Conservation (phyloP, 2,329 filamentous ascomycete species). For the Monosporascus sp. region DNA sequence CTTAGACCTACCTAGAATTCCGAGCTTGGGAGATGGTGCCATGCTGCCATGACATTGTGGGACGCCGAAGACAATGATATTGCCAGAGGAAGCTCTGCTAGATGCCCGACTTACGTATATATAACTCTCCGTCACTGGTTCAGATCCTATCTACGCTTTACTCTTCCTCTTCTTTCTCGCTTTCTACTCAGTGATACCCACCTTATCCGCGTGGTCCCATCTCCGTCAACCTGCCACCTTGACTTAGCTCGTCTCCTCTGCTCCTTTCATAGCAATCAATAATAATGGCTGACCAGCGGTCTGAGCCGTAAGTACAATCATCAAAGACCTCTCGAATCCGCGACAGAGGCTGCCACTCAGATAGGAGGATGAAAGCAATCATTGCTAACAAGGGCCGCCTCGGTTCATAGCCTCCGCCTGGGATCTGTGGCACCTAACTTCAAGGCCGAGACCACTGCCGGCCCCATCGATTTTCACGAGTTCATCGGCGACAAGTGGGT, state of each 20-base stretch:
- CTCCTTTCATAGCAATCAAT: constrained; percentile 3
- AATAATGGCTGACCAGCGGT: constrained; percentile 23
- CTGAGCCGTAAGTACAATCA: constrained; percentile 21
- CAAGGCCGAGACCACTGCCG: constrained; percentile 72
- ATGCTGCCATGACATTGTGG: no score
- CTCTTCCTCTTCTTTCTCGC: not conserved
- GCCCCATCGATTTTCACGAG: constrained; percentile 76
- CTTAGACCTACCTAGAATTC: no score
- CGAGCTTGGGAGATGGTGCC: no score
- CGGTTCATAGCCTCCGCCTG: constrained; percentile 50
- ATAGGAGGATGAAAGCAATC: not conserved
- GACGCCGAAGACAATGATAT: no score
- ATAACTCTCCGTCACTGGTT: not conserved
- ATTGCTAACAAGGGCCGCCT: not conserved
- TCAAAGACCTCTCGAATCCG: not conserved
- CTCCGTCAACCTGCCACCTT: not conserved
- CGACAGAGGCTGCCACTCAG: not conserved
- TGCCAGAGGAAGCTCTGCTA: no score
- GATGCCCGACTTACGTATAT: not conserved
- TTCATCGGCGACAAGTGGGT: constrained; percentile 76
- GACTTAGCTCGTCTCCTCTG: not conserved
- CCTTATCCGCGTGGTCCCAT: constrained; percentile 4
- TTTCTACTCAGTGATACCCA: constrained; percentile 1
- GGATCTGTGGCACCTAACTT: constrained; percentile 72
- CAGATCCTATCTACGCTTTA: not conserved